Conservation (phyloP, 2,329 filamentous ascomycete genomes). For the Ceratocystis harringtonii region DNA sequence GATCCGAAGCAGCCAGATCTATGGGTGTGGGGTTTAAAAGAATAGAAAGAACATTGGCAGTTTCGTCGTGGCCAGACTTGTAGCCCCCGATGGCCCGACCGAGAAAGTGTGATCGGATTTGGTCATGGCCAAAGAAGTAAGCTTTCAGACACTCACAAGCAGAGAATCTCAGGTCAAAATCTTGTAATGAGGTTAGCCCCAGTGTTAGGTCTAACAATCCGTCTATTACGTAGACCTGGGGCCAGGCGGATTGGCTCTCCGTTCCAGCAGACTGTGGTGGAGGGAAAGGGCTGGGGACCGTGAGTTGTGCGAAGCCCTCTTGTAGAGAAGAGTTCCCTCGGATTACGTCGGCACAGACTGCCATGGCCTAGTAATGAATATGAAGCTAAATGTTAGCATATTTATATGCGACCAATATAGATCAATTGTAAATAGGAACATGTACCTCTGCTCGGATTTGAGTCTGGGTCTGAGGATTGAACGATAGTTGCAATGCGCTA, state of each 20-base stretch:
- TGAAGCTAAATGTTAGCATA: slow-evolving; percentile 4
- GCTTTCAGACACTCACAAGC: slow-evolving; percentile 85
- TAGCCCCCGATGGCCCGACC: slow-evolving; percentile 81
- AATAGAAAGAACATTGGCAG: slow-evolving; percentile 76
- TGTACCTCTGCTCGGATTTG: slow-evolving; percentile 68
- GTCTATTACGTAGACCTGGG: slow-evolving; percentile 78
- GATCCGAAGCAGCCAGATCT: slow-evolving; percentile 51
- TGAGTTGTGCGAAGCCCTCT: slow-evolving; percentile 76
- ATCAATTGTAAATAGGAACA: background rate
- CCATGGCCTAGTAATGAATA: slow-evolving; percentile 45
- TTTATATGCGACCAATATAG: background rate
- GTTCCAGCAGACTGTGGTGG: slow-evolving; percentile 25
- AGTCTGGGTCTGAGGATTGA: slow-evolving; percentile 54
- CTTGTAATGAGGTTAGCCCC: slow-evolving; percentile 46
- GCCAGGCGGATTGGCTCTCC: slow-evolving; percentile 20
- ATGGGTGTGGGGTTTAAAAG: slow-evolving; percentile 50
- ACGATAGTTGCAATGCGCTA: slow-evolving; percentile 68
- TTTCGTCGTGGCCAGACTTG: slow-evolving; percentile 58
- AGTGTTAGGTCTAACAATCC: slow-evolving; percentile 74
- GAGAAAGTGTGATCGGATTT: slow-evolving; percentile 74
- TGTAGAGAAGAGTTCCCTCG: slow-evolving; percentile 65
- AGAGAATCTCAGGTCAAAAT: slow-evolving; percentile 69
- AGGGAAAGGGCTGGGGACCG: slow-evolving; percentile 39
- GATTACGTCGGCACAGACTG: slow-evolving; percentile 78
- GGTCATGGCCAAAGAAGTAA: slow-evolving; percentile 69